Evolutionary conservation across 1,139 yeast genomes (phyloP), one percentile per base, ranked within the genome.

Genomic region (Pichia sp.): DNA sequence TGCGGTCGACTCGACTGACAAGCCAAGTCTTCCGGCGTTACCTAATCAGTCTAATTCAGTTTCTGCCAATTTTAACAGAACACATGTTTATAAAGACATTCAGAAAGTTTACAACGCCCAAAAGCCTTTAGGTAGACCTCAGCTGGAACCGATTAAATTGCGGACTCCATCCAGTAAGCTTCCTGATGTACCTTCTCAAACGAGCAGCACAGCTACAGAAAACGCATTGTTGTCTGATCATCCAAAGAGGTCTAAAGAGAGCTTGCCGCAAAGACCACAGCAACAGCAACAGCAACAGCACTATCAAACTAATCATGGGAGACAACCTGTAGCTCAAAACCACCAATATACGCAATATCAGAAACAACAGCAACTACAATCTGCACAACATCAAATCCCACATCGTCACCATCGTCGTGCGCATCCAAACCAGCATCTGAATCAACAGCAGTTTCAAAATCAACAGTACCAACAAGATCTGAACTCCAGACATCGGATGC

Each of bases 111-210:
- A 50, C 37, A 43, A 48, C 37, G 46, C 50, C 27, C 49, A 48
- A 40, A 46, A 39, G 42, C 49, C 51, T 11, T 31, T 48, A 27
- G 49, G 46, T 4, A 43, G 33, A 29, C 47, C 45, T 3, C 43
- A 43, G 35, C 26, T 44, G 16, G 48, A 44, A 29, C 49, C 49
- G 16, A 35, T 44, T 10, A 43, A 41, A 37, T 38, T 40, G 3
- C 37, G 39, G 29, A 40, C 52, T 8, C 54, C 54, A 8, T 44
- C 49, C 3, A 50, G 53, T 36, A 46, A 45, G 31, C 33, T 51
- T 27, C 54, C 54, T 4, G 53, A 47, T 35, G 27, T 50, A 26
- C 55, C 55, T 11, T n/a, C n/a, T n/a, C n/a, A n/a, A n/a, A n/a
- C n/a, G n/a, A n/a, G n/a, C n/a, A n/a, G n/a, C n/a, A n/a, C n/a